Conservation (phyloP, 495 filamentous ascomycete species). For the Parmelia sp. region DNA sequence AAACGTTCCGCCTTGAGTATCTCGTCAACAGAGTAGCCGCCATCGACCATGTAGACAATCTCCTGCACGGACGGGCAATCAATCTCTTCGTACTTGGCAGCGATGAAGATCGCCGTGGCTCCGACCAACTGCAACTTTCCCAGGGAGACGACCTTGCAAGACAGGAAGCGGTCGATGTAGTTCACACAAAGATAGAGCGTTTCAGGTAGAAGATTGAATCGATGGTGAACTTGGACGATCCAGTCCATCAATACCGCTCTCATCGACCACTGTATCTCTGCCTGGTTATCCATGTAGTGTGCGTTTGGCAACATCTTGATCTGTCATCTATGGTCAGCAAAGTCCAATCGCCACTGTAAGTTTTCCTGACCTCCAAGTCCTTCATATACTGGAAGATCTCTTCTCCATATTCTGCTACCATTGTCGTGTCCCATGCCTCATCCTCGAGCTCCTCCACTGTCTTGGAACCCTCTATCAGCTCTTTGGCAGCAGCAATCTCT, state of each 20-base stretch:
- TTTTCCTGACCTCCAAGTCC: slow-evolving; percentile 69
- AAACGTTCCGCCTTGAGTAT: slow-evolving; percentile 96
- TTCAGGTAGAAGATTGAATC: slow-evolving; percentile 86
- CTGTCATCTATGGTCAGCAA: slow-evolving; percentile 40
- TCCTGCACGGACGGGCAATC: slow-evolving; percentile 90
- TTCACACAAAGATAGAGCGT: slow-evolving; percentile 91
- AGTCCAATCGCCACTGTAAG: neutral
- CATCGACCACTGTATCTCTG: slow-evolving; percentile 99
- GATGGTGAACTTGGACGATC: slow-evolving; percentile 90
- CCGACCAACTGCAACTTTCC: slow-evolving; percentile 94
- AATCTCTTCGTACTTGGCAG: slow-evolving; percentile 97
- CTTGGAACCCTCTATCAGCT: slow-evolving; percentile 55
- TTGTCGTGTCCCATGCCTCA: slow-evolving; percentile 87
- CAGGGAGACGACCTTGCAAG: slow-evolving; percentile 86
- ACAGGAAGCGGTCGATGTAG: slow-evolving; percentile 94
- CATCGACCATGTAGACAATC: slow-evolving; percentile 98
- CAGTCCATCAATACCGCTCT: slow-evolving; percentile 96
- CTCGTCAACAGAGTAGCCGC: slow-evolving; percentile 80
- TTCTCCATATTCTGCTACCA: slow-evolving; percentile 94
- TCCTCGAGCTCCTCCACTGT: slow-evolving; percentile 67
- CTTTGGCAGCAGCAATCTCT: slow-evolving; percentile 65
- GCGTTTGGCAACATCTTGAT: slow-evolving; percentile 74
- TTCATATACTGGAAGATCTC: slow-evolving; percentile 94
- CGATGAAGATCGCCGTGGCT: slow-evolving; percentile 91
- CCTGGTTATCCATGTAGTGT: slow-evolving; percentile 93